Base-by-base conservation (phyloP, 202 grass and related monocot genomes). In the Zizania palustris region DNA sequence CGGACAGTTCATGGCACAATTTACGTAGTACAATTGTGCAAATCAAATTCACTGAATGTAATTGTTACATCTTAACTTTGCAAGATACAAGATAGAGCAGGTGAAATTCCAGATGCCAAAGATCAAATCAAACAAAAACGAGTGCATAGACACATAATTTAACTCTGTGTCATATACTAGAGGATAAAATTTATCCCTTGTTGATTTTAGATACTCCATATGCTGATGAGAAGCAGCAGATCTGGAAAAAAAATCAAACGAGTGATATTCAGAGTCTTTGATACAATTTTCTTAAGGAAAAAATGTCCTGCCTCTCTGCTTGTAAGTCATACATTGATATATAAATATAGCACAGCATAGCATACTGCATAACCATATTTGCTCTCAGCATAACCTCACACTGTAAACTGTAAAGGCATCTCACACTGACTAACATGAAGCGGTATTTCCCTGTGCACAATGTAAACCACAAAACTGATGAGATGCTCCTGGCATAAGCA, bases 71-170 rank as follows among this genome's bases (percentile, higher is more conserved):
- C 72, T 60, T 51, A 57, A 76, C 18, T 65, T 41, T 65, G 57
- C 14, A 48, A 63, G 45, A 55, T 75, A 64, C 18, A 49, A 63
- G 57, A 56, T 19, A 56, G 6, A 50, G 65, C 53, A 64, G 9
- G 20, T 76, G 65, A 42, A 20, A 65, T 20, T 86, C 66, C 43
- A 67, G 6, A 66, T 77, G 59, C 28, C 45, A 87, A 49, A 36
- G 61, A 67, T 60, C 9, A 53, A 72, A 45, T 9, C 39, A 35
- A 58, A 59, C 21, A 37, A 45, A 67, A 79, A 44, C 9, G 7
- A 19, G 53, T 49, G 2, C 48, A 21, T 51, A 51, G 20, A 50
- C 58, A 72, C 0, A 0, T 50, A 82, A 41, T 33, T 42, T 45
- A 72, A 28, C 44, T 7, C 65, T 64, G 20, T 68, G 35, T 11